Evolutionary conservation across 2,329 filamentous ascomycete genomes (phyloP).

Genomic region (Kalmusia sp.): DNA sequence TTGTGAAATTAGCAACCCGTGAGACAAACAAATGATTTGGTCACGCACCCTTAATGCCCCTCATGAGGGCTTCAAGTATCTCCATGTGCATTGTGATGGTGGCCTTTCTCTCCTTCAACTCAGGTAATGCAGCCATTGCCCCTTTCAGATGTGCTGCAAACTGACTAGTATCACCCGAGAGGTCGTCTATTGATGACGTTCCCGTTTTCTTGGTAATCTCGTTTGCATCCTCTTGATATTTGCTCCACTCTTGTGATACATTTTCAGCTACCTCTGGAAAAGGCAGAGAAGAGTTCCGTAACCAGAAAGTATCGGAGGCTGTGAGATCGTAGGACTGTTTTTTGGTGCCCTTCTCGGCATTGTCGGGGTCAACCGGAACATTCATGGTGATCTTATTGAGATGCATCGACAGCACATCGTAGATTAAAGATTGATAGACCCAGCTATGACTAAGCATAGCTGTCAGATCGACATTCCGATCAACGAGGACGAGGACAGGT

Average conservation of each 20-base stretch:
- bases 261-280: slow-evolving; percentile 97
- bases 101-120: slow-evolving; percentile 87
- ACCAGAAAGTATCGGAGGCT: slow-evolving; percentile 95
- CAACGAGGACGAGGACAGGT: slow-evolving; percentile 87
- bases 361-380: slow-evolving; percentile 77
- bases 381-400: slow-evolving; percentile 96
- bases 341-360: slow-evolving; percentile 74
- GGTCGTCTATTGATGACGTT: slow-evolving; percentile 87
- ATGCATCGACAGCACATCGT: slow-evolving; percentile 78
- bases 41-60: slow-evolving; percentile 74
- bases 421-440: slow-evolving; percentile 87
- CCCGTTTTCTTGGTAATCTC: slow-evolving; percentile 96
- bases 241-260: slow-evolving; percentile 89
- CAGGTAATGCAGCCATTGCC: slow-evolving; percentile 89
- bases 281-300: slow-evolving; percentile 85
- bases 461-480: slow-evolving; percentile 93
- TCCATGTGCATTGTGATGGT: slow-evolving; percentile 95
- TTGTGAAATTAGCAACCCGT: background rate
- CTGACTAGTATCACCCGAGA: slow-evolving; percentile 86
- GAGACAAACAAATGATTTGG: background rate
- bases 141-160: slow-evolving; percentile 95
- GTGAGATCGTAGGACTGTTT: slow-evolving; percentile 92
- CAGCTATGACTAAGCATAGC: slow-evolving; percentile 99
- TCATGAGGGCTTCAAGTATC: slow-evolving; percentile 79
- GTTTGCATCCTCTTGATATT: slow-evolving; percentile 93